Evolutionary conservation across 108 stramenopile species (phyloP).

Genomic region (Bacterosira constricta): DNA sequence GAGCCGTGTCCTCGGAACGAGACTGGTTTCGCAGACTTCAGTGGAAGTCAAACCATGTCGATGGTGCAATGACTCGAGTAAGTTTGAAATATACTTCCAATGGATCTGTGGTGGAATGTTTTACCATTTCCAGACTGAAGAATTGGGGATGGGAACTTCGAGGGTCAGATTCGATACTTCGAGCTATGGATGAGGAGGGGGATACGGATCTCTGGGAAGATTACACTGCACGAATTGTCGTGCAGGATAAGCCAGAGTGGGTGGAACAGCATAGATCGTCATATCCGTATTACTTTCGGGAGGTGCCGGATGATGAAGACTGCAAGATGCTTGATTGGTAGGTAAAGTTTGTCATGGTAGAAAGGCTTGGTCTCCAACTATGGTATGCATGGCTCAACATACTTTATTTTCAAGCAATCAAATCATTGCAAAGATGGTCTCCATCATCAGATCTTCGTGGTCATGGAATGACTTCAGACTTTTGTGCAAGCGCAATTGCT

Average conservation of each 20-base stretch:
- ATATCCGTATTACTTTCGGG: constrained; percentile 9
- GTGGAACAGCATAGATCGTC: background rate
- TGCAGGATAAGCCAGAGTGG: constrained; percentile 14
- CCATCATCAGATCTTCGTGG: too few species aligned
- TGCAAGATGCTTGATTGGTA: constrained; percentile 6
- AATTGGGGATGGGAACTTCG: constrained; percentile 32
- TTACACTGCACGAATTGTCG: background rate
- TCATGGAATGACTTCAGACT: too few species aligned
- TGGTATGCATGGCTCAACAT: too few species aligned
- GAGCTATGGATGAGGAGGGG: constrained; percentile 9
- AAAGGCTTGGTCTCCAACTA: too few species aligned
- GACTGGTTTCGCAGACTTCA: too few species aligned
- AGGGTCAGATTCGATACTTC: background rate
- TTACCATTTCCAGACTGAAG: background rate
- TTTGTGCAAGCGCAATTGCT: too few species aligned
- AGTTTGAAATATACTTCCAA: background rate
- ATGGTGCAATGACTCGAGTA: background rate
- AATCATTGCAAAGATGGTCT: too few species aligned
- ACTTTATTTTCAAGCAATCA: too few species aligned
- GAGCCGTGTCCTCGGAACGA: background rate
- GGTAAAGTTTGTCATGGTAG: too few species aligned
- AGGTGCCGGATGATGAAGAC: constrained; percentile 35
- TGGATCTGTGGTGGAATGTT: background rate
- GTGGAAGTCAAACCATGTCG: background rate
- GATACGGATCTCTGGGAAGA: constrained; percentile 13